These are phyloP conservation scores for Pythium aristosporum DNA, from an alignment of 352 stramenopile species.

Conservation along the genomic window DNA sequence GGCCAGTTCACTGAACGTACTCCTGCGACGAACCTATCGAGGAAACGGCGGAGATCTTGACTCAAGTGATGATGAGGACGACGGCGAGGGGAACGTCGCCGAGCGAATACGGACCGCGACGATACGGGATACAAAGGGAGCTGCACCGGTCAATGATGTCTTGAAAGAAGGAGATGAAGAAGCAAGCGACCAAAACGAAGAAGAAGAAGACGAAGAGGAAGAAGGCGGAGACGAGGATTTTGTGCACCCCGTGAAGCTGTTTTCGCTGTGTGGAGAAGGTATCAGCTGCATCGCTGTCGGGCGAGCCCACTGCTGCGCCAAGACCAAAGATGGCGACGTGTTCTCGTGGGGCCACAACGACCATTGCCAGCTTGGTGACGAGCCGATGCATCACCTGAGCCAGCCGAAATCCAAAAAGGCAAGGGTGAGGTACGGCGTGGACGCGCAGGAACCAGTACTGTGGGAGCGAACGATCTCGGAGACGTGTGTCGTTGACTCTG, in stretches of 20 bases:
- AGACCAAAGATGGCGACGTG: conserved; percentile 77
- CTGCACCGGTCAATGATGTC: not conserved
- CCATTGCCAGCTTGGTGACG: conserved; percentile 73
- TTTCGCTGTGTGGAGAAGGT: conserved; percentile 60
- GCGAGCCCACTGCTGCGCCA: conserved; percentile 69
- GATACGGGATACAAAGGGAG: conserved; percentile 13
- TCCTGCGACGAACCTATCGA: conserved; percentile 44
- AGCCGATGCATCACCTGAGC: conserved; percentile 58
- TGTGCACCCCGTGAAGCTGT: conserved; percentile 65
- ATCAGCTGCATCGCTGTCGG: conserved; percentile 74
- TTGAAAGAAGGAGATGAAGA: conserved; percentile 2
- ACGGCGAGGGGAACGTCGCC: conserved; percentile 5
- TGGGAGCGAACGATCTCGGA: conserved; percentile 71
- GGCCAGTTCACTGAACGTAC: conserved; percentile 29
- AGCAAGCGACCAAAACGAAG: conserved; percentile 16
- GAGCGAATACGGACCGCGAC: conserved; percentile 2
- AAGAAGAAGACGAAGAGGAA: conserved; percentile 33
- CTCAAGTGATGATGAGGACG: conserved; percentile 49
- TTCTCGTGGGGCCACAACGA: conserved; percentile 87
- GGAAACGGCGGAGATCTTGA: conserved; percentile 32
- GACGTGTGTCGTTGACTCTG: conserved; percentile 46
- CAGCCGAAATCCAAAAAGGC: conserved; percentile 56
- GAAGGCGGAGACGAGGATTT: conserved; percentile 67
- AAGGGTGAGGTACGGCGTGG: conserved; percentile 56
- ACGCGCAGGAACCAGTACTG: conserved; percentile 53